Base-by-base conservation (phyloP, 805 yeast genomes). In the Candida alai region DNA sequence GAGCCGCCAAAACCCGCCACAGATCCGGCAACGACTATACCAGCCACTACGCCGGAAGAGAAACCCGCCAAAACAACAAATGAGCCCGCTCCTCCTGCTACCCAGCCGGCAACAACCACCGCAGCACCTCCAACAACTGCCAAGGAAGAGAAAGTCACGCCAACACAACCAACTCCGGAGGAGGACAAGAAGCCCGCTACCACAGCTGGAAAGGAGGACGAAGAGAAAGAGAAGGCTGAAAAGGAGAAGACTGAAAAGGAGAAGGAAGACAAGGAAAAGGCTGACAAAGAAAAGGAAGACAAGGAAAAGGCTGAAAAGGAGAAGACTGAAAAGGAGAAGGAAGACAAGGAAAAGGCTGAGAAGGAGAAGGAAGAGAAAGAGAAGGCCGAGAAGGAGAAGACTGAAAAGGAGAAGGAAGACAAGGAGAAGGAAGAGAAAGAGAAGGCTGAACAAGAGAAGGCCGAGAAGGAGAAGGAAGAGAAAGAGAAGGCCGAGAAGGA, bases 171-270 rank as follows among this genome's bases (percentile, higher is more conserved):
- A 24, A 24, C 28, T 18, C 6, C 14, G 15, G n/a, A 5, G 13
- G 7, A 26, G 28, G 28, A 25, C 4, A 25, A 25, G 14, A 25
- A 25, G 23, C 23, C 23, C 23, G 23, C 9, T n/a, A n/a, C n/a
- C n/a, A n/a, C n/a, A n/a, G n/a, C n/a, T n/a, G n/a, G n/a, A n/a
- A n/a, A n/a, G n/a, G n/a, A n/a, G n/a, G n/a, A n/a, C n/a, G n/a
- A n/a, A n/a, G n/a, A n/a, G n/a, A n/a, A 21, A 21, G n/a, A 21
- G 11, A 21, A 21, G n/a, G 11, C 23, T 21, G 23, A 21, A 21
- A n/a, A 21, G 11, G n/a, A 21, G 23, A 21, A 21, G 16, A 6
- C 28, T n/a, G 28, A 26, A 11, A 19, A 24, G 6, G 26, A 28
- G 3, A 28, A 28, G 12, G 16, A 22, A 7, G 15, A 16, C 19